phyloP scores from a whole-genome alignment of 768 basidiomycete genomes.

The Panus rudis region DNA sequence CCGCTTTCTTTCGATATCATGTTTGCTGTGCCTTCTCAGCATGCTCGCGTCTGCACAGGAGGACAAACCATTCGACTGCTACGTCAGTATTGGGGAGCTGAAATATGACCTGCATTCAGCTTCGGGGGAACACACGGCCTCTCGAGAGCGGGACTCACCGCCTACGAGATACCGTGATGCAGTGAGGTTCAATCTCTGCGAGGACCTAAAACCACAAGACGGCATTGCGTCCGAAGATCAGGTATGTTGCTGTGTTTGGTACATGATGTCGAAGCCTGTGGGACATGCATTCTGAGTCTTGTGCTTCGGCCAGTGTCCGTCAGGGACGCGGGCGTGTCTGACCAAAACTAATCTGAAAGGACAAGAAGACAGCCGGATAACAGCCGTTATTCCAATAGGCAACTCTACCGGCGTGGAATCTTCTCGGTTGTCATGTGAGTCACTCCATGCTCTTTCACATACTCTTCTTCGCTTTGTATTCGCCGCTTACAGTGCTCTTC shows the following conservation, averaged over 20 bases:
- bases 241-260: slow-evolving; percentile 35
- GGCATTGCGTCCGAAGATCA: slow-evolving; percentile 54
- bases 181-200: slow-evolving; percentile 64
- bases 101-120: slow-evolving; percentile 59
- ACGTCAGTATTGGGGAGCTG: slow-evolving; percentile 29
- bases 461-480: background rate
- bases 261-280: background rate
- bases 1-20: too few species aligned
- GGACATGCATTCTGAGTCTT: slow-evolving; percentile 1
- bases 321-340: slow-evolving; percentile 68
- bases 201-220: slow-evolving; percentile 41
- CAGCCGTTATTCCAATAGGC: slow-evolving; percentile 72
- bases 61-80: slow-evolving; percentile 49
- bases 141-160: slow-evolving; percentile 48
- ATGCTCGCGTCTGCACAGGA: slow-evolving; percentile 21
- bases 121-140: slow-evolving; percentile 42
- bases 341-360: slow-evolving; percentile 58
- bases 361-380: slow-evolving; percentile 49
- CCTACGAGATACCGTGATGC: slow-evolving; percentile 58
- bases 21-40: too few species aligned
- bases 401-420: slow-evolving; percentile 23
- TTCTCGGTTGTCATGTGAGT: too few species aligned
- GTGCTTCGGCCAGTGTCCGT: slow-evolving; percentile 44
- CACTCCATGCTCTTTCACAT: too few species aligned
- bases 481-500: background rate